Base-by-base conservation (phyloP, 495 filamentous ascomycete species). In the Penicillium psychrofluorescens region DNA sequence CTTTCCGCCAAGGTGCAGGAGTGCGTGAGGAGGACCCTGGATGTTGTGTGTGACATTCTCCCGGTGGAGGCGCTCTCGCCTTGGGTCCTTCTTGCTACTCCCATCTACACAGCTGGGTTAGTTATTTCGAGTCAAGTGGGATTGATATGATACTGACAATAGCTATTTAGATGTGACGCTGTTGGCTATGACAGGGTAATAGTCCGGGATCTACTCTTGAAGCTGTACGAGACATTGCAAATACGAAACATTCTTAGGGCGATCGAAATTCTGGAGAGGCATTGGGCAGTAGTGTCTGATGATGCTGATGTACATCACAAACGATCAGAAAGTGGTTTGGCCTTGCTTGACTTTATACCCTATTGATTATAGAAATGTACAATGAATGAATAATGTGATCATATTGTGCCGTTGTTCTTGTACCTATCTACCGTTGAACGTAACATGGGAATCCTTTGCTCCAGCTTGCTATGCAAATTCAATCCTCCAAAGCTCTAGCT, bases 61-160 rank as follows among this genome's bases (percentile, higher is more conserved):
- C 50, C 50, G 8, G 45, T 53, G 3, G 38, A 40, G 11, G 45
- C 42, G 1, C 45, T 53, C 27, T 53, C 50, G 22, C 50, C 50
- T 8, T 53, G 50, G 50, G 45, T 53, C 10, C 45, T 53, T 11
- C 38, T 53, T 8, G 49, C 50, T 7, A 53, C 50, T 6, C 50
- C 50, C 13, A 44, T 53, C n/a, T 53, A 44, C 37, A 53, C 50
- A 1, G 50, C 50, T 1, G 50, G 50, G 50, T 53, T 32, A 40
- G 50, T 41, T 31, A 16, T 7, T 7, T 29, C 10, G 7, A 10
- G 15, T 7, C 11, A 31, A 35, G 14, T 35, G 5, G 36, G 11
- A 9, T 15, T 7, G 8, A n/a, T 13, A n/a, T 8, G 12, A 15
- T 5, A 35, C 1, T 27, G 34, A 15, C 27, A 4, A 9, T 28